Evolutionary conservation across 2,329 filamentous ascomycete species (phyloP).

Genomic region (Fusarium hainanense): DNA sequence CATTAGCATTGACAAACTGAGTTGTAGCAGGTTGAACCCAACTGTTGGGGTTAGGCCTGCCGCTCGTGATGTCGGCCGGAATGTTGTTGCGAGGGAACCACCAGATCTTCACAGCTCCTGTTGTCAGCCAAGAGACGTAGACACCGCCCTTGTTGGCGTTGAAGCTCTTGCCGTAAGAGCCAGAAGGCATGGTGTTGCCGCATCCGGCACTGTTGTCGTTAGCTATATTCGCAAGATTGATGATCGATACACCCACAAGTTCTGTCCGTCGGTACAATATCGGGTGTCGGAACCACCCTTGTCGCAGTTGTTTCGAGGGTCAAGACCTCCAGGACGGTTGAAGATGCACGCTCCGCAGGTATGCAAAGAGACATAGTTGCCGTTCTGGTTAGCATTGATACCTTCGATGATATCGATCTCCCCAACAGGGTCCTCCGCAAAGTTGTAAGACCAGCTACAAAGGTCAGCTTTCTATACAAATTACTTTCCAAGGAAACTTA

Average conservation of each 20-base stretch:
- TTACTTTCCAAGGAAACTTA: neutral
- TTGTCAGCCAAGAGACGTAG: conserved; percentile 23
- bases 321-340: conserved; percentile 5
- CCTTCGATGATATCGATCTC: conserved; percentile 26
- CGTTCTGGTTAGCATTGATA: conserved; percentile 7
- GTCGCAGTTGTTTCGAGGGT: conserved; percentile 13
- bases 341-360: conserved; percentile 22
- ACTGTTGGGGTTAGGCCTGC: conserved; percentile 15
- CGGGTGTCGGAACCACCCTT: conserved; percentile 1
- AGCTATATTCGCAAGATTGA: neutral
- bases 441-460: conserved; percentile 21
- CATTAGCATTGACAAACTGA: conserved; percentile 22
- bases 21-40: conserved; percentile 16
- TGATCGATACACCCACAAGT: neutral
- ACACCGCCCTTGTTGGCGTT: conserved; percentile 15
- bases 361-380: conserved; percentile 16
- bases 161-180: conserved; percentile 21
- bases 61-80: conserved; percentile 6
- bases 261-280: neutral
- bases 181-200: conserved; percentile 19
- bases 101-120: conserved; percentile 17
- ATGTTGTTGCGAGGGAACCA: conserved; percentile 23
- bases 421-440: conserved; percentile 18
- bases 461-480: neutral
- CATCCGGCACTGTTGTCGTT: neutral